A percentile compares a stretch with the other conserved stretches of the same genome.
These are phyloP conservation scores for Blakeslea trispora DNA, from an alignment of 371 early-diverging fungal genomes.

Conservation along the genomic window DNA sequence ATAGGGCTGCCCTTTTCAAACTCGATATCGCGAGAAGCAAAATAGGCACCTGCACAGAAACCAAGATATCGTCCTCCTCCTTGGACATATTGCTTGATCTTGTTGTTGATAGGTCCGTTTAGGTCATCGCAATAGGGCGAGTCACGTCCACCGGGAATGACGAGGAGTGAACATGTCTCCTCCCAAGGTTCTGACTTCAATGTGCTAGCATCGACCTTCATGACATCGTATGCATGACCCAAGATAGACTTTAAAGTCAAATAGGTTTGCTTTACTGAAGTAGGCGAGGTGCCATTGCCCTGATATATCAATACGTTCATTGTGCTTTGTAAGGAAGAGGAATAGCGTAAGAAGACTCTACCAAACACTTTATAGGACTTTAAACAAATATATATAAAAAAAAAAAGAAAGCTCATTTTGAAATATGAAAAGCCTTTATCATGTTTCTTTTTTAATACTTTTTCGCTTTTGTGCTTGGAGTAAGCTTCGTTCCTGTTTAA, in stretches of 20 bases:
- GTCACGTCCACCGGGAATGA: constrained; percentile 91
- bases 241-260: constrained; percentile 66
- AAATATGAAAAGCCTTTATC: too few species aligned
- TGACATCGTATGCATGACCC: constrained; percentile 79
- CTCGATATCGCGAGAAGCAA: constrained; percentile 67
- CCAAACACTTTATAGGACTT: background rate
- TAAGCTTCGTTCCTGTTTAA: too few species aligned
- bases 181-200: constrained; percentile 83
- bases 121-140: constrained; percentile 75
- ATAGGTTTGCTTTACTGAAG: constrained; percentile 64
- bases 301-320: constrained; percentile 88
- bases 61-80: constrained; percentile 89
- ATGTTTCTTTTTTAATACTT: too few species aligned
- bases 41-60: constrained; percentile 93
- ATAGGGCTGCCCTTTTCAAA: constrained; percentile 71
- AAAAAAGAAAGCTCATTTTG: too few species aligned
- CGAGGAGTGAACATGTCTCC: constrained; percentile 73
- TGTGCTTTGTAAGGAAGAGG: background rate
- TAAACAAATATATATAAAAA: background rate
- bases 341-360: background rate
- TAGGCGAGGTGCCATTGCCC: constrained; percentile 71
- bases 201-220: constrained; percentile 69
- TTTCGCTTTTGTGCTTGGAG: too few species aligned
- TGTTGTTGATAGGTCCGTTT: constrained; percentile 53
- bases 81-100: constrained; percentile 70